Evolutionary conservation across 805 yeast genomes (phyloP).

Genomic region (Suhomyces emberorum): DNA sequence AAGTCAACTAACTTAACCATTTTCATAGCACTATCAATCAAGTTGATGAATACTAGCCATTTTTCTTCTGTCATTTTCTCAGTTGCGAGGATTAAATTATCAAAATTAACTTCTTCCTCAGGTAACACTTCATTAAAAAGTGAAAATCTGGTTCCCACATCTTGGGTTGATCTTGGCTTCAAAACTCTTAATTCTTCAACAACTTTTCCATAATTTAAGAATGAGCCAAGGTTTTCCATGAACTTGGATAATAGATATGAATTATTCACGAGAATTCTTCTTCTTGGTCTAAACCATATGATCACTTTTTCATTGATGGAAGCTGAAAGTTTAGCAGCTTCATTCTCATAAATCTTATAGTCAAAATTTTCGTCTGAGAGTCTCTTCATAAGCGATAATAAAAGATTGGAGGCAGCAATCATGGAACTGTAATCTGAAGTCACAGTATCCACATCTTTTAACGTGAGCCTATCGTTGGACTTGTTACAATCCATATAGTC

Average conservation of each 20-base stretch:
- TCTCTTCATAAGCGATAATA: not conserved
- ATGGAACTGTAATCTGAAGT: slow-evolving; percentile 10
- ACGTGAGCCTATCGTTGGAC: slow-evolving; percentile 6
- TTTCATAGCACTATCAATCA: slow-evolving; percentile 27
- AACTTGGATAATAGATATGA: slow-evolving; percentile 31
- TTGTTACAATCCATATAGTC: slow-evolving; percentile 7
- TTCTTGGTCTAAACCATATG: slow-evolving; percentile 9
- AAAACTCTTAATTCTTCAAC: slow-evolving; percentile 35
- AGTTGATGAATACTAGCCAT: slow-evolving; percentile 27
- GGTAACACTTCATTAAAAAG: no score
- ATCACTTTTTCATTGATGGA: not conserved
- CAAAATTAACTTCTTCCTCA: no score
- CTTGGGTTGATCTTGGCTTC: slow-evolving; percentile 12
- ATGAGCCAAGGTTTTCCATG: slow-evolving; percentile 23
- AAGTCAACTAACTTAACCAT: slow-evolving; percentile 34
- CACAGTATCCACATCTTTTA: slow-evolving; percentile 7
- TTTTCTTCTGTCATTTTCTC: no score
- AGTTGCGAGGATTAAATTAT: no score
- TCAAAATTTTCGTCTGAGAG: not conserved
- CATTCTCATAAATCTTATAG: not conserved
- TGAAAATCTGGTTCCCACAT: no score
- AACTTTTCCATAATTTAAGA: slow-evolving; percentile 15
- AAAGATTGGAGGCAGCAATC: slow-evolving; percentile 9
- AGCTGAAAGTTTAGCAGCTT: no score
- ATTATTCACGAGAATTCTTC: slow-evolving; percentile 31